Base-by-base conservation (phyloP, 1,284 basidiomycete species). In the Cutaneotrichosporon cutaneum region DNA sequence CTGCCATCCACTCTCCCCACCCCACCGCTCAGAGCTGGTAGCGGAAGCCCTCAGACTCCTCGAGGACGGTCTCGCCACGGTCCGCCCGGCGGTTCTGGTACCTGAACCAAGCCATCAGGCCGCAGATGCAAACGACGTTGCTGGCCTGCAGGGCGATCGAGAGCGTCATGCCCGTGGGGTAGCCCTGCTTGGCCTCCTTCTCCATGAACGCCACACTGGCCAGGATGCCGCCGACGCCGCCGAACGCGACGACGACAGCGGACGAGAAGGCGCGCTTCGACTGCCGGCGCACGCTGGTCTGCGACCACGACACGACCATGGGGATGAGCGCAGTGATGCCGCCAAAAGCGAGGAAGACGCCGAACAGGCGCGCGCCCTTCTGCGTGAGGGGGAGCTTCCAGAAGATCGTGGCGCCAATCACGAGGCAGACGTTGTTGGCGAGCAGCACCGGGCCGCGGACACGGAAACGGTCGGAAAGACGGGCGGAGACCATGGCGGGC, bases 151-250 rank as follows among this genome's bases (percentile, higher is more conserved):
- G 26, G 6, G 50, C 59, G 22, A 65, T 27, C 8, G 60, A 61
- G 57, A 60, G 16, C 33, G n/a, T 59, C 56, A 66, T 54, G 21
- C 64, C 64, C 4, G 64, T 60, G 10, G 50, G 54, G 59, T 66
- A 66, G 6, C 58, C 62, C 1, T 4, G 3, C 27, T 30, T 42
- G 4, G 55, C 44, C 58, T 65, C 60, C 21, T 45, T 47, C 48
- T 66, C 26, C n/a, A 54, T 58, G 54, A 66, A 66, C 24, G 42
- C 18, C 22, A 57, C 58, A 2, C 33, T 21, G 13, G 52, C 77
- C 58, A 81, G 65, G 68, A 82, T 81, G 58, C 81, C 81, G 27
- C 81, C 81, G 42, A 81, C 65, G 59, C 79, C 79, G 42, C 78
- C 80, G 45, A 79, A 74, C 47, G 71, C 75, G 54, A 80, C 75